These are phyloP conservation scores for Wickerhamiella cacticola DNA, from an alignment of 805 yeast species.

Conservation along the genomic window DNA sequence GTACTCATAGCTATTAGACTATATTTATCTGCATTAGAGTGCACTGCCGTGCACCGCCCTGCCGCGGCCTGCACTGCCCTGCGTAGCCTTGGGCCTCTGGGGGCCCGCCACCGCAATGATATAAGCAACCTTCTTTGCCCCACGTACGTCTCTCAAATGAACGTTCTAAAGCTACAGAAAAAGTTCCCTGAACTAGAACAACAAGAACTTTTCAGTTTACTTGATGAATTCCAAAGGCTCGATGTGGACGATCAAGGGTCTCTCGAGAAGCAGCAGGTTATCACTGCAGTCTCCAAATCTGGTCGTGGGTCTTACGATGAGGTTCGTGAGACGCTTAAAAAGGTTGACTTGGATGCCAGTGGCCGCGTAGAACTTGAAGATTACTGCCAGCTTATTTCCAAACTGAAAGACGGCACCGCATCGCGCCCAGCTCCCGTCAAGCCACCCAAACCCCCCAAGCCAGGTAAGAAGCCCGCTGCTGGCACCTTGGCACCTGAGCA, in stretches of 20 bases:
- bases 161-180: constrained; percentile 55
- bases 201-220: constrained; percentile 70
- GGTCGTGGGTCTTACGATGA: constrained; percentile 83
- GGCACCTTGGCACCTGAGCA: constrained; percentile 22
- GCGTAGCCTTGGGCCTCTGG: no score
- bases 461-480: constrained; percentile 10
- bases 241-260: constrained; percentile 90
- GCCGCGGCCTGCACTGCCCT: not conserved
- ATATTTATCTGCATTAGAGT: no score
- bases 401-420: constrained; percentile 33
- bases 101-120: constrained; percentile 2
- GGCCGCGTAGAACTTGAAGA: constrained; percentile 96
- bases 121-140: not conserved
- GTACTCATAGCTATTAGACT: no score
- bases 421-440: constrained; percentile 8
- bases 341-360: constrained; percentile 86
- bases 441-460: constrained; percentile 21
- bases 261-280: constrained; percentile 82
- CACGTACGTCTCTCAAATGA: constrained; percentile 33
- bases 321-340: constrained; percentile 85
- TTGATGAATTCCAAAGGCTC: constrained; percentile 67
- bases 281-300: constrained; percentile 64
- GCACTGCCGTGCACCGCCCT: not conserved
- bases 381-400: constrained; percentile 72
- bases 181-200: constrained; percentile 79